These are phyloP conservation scores for Globisporangium abappressorium DNA, from an alignment of 352 stramenopile species.

Conservation along the genomic window DNA sequence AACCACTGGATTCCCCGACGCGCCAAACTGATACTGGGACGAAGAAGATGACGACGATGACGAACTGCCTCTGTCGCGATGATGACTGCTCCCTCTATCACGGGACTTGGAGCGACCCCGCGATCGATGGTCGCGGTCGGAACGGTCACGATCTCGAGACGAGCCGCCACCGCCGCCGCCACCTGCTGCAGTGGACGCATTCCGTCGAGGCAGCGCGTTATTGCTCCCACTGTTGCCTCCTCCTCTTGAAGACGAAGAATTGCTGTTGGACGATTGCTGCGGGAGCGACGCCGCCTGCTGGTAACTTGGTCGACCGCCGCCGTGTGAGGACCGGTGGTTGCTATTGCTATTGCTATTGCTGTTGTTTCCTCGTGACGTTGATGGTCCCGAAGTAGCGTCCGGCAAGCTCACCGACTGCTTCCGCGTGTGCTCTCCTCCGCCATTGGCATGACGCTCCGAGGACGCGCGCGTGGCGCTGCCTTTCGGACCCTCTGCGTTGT, in stretches of 20 bases:
- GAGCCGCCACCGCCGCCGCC: constrained; percentile 9
- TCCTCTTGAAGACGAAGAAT: constrained; percentile 3
- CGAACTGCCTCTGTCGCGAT: constrained; percentile 17
- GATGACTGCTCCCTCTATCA: constrained; percentile 23
- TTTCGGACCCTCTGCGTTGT: constrained; percentile 10
- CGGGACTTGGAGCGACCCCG: constrained; percentile 42
- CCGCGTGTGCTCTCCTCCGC: constrained; percentile 13
- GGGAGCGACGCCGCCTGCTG: constrained; percentile 20
- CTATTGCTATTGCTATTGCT: constrained; percentile 12
- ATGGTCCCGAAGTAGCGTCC: constrained; percentile 11
- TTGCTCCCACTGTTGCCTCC: constrained; percentile 6
- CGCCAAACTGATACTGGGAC: constrained; percentile 37
- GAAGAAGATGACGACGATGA: constrained; percentile 14
- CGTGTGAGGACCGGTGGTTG: constrained; percentile 16
- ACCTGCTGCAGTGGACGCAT: constrained; percentile 37
- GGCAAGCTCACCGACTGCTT: constrained; percentile 9
- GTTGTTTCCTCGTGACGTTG: constrained; percentile 19
- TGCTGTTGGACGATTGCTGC: constrained; percentile 8
- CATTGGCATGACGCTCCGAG: constrained; percentile 12
- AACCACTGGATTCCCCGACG: constrained; percentile 45
- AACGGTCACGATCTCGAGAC: constrained; percentile 19
- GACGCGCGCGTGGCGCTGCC: constrained; percentile 4
- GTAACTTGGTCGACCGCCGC: constrained; percentile 9
- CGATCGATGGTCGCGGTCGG: constrained; percentile 33
- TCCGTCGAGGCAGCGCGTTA: constrained; percentile 37